These are phyloP conservation scores for Candida buenavistaensis DNA, from an alignment of 1,139 yeast species.

Conservation along the genomic window DNA sequence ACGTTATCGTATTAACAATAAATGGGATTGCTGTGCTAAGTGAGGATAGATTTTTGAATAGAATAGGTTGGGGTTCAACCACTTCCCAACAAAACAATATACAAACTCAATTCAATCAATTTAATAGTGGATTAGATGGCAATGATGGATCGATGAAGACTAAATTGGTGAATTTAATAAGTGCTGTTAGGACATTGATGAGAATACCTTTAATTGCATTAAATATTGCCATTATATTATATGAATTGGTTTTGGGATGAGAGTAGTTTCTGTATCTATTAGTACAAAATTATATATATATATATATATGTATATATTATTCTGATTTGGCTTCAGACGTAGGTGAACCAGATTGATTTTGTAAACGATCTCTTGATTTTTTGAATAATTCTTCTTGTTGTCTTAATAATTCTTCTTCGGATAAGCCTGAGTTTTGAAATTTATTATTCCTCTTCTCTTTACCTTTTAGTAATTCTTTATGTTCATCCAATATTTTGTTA, in stretches of 20 bases:
- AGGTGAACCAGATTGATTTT: conserved; percentile 25
- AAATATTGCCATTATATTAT: conserved; percentile 39
- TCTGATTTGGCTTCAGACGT: conserved; percentile 11
- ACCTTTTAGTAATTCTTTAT: conserved; percentile 83
- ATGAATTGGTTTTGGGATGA: conserved; percentile 46
- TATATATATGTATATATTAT: conserved; percentile 1
- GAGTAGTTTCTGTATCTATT: too few species aligned
- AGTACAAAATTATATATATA: too few species aligned
- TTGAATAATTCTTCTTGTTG: conserved; percentile 94
- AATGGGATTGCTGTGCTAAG: conserved; percentile 50
- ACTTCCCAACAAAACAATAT: conserved; percentile 14
- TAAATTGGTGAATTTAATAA: conserved; percentile 41
- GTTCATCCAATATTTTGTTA: conserved; percentile 79
- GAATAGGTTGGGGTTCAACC: conserved; percentile 46
- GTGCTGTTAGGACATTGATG: conserved; percentile 48
- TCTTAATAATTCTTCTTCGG: conserved; percentile 86
- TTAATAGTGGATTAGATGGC: conserved; percentile 22
- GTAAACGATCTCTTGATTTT: conserved; percentile 77
- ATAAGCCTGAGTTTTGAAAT: conserved; percentile 86
- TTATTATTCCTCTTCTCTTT: conserved; percentile 91
- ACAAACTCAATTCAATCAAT: conserved; percentile 30
- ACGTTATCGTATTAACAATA: conserved; percentile 39
- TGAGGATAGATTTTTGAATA: conserved; percentile 47
- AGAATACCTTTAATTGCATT: conserved; percentile 46
- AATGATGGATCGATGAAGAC: conserved; percentile 34